Base-by-base conservation (phyloP, 148 eudicot genomes). In the Rhododendron griersonianum region DNA sequence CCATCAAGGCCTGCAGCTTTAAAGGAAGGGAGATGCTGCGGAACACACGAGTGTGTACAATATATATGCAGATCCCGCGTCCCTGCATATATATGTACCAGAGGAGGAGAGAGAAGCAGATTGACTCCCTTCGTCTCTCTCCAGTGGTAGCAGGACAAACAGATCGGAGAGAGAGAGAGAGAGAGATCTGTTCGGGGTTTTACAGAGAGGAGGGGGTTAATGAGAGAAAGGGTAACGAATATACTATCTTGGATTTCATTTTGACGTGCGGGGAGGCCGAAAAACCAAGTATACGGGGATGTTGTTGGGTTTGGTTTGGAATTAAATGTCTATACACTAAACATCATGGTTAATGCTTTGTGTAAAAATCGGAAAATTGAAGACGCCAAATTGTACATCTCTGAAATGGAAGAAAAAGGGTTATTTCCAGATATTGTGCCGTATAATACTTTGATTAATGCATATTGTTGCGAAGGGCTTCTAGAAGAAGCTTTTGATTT, bases 301-400 rank as follows among this genome's bases (percentile, higher is more conserved):
- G 84, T 83, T 77, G 89, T 88, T 88, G 81, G 69, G 13, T 86
- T 88, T 92, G 90, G 95, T 11, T 85, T 87, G 50, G 79, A 87
- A 73, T 41, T 86, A 86, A 96, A 96, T 87, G 90, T 81, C 9
- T 96, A 92, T 89, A 96, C 94, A 0, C 77, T 94, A 16, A 96
- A 96, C 83, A 96, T 96, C 33, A 96, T 96, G 98, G 92, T 96
- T 35, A 94, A 96, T 89, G 96, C 93, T 4, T 87, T 96, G 81
- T 94, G 96, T 88, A 96, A 92, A 73, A 98, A 94, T 76, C 84
- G 91, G 83, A 93, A 91, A 84, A 85, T 91, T 44, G 88, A 86
- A 37, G 82, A 90, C 19, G 93, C 88, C 15, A 61, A 80, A 76
- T 85, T 85, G 76, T 94, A 93, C 87, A 69, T 96, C 78, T 33